Conservation (phyloP, 371 early-diverging fungal genomes). For the Conidiobolus incongruus region DNA sequence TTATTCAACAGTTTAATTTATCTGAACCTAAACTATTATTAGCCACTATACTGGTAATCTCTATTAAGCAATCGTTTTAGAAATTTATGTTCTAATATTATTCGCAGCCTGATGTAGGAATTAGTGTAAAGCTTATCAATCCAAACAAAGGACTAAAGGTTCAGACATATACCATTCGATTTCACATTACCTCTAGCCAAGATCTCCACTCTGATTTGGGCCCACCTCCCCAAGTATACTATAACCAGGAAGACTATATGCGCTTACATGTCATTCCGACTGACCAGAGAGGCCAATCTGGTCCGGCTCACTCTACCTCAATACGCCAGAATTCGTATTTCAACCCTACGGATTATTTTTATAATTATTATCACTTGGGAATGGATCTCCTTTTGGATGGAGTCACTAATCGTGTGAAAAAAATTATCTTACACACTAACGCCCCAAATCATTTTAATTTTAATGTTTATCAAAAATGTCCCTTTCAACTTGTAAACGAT, state of each 20-base stretch:
- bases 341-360: conserved; percentile 33
- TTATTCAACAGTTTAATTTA: not conserved
- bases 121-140: not conserved
- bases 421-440: conserved; percentile 52
- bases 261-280: conserved; percentile 26
- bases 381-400: conserved; percentile 55
- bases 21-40: not conserved
- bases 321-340: not conserved
- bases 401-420: conserved; percentile 33
- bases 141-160: not conserved
- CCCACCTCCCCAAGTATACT: conserved; percentile 27
- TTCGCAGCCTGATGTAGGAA: not conserved
- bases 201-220: conserved; percentile 48
- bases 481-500: not conserved
- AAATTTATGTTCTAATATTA: too few relatives aligned
- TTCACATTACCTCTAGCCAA: conserved; percentile 27
- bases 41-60: not conserved
- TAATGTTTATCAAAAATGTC: not conserved
- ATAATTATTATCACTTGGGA: conserved; percentile 45
- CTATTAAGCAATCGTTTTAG: too few relatives aligned
- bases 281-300: not conserved
- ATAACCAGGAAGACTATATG: conserved; percentile 52
- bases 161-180: conserved; percentile 9
- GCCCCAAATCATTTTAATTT: conserved; percentile 49
- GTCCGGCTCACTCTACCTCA: not conserved